Conservation (phyloP, 495 filamentous ascomycete species). For the Cercophora scortea region DNA sequence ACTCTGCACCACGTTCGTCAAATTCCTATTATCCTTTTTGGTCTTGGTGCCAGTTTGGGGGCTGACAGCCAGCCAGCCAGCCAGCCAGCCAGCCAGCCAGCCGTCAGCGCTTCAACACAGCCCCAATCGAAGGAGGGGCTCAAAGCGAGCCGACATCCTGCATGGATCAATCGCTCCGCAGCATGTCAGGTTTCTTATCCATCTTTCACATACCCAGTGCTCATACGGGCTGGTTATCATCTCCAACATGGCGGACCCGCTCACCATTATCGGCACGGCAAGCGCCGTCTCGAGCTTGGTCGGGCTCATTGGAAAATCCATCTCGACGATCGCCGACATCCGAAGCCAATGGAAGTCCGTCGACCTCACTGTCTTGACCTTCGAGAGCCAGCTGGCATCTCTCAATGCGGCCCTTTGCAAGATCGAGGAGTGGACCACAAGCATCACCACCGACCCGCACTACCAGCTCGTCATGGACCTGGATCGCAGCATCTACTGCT, state of each 20-base stretch:
- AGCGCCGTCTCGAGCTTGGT: constrained; percentile 10
- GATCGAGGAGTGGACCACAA: constrained; percentile 17
- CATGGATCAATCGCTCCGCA: too few species aligned
- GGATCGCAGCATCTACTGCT: constrained; percentile 12
- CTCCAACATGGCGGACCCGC: constrained; percentile 11
- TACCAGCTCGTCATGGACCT: constrained; percentile 20
- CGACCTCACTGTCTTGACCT: constrained; percentile 11
- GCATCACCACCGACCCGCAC: constrained; percentile 8
- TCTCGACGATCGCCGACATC: constrained; percentile 9
- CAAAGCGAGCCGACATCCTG: too few species aligned
- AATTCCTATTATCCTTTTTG: too few species aligned
- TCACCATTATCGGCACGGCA: constrained; percentile 16
- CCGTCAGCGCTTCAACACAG: too few species aligned
- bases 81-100: too few species aligned
- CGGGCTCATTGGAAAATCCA: constrained; percentile 9
- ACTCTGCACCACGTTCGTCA: too few species aligned
- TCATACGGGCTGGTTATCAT: too few species aligned
- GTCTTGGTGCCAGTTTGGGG: too few species aligned
- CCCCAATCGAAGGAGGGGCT: too few species aligned
- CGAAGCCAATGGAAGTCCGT: constrained; percentile 13
- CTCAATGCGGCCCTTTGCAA: constrained; percentile 15
- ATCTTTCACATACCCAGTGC: too few species aligned
- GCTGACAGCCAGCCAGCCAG: too few species aligned
- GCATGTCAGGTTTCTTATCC: too few species aligned
- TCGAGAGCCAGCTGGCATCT: constrained; percentile 15